Conservation (phyloP, 306 rosid genomes). For the Dryas drummondii region DNA sequence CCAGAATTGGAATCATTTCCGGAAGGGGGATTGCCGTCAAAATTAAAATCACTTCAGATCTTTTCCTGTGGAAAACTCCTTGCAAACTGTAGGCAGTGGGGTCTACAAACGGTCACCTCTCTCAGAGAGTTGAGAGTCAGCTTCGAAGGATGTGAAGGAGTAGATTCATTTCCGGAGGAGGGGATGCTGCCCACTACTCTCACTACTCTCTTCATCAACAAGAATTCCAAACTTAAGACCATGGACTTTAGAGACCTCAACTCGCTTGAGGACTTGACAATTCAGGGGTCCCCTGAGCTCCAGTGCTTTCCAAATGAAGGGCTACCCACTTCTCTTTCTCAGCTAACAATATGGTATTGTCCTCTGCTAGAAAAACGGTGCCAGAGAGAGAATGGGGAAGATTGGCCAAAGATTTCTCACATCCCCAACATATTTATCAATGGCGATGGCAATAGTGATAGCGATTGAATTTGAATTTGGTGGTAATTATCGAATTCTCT, state of each 20-base stretch:
- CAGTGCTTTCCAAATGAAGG: neutral
- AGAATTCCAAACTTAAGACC: no score
- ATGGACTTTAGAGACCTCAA: no score
- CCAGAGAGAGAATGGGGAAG: neutral
- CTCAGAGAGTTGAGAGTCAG: no score
- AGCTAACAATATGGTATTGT: neutral
- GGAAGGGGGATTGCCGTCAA: neutral
- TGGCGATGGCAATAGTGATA: no score
- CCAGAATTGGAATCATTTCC: slow-evolving; percentile 13
- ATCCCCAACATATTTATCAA: neutral
- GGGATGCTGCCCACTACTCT: slow-evolving; percentile 6
- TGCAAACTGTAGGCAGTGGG: no score
- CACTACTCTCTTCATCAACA: no score
- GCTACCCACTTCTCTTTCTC: neutral
- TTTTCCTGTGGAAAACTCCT: no score
- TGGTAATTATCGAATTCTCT: no score
- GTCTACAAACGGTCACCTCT: neutral
- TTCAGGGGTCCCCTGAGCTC: no score
- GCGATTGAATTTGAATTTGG: no score
- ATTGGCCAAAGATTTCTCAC: neutral
- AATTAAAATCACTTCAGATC: neutral
- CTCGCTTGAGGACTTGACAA: no score
- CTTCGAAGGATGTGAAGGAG: neutral
- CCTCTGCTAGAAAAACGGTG: neutral
- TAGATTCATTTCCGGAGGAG: slow-evolving; percentile 22